Evolutionary conservation across 2,329 filamentous ascomycete genomes (phyloP).

Genomic region (Paecilomyces sp.): DNA sequence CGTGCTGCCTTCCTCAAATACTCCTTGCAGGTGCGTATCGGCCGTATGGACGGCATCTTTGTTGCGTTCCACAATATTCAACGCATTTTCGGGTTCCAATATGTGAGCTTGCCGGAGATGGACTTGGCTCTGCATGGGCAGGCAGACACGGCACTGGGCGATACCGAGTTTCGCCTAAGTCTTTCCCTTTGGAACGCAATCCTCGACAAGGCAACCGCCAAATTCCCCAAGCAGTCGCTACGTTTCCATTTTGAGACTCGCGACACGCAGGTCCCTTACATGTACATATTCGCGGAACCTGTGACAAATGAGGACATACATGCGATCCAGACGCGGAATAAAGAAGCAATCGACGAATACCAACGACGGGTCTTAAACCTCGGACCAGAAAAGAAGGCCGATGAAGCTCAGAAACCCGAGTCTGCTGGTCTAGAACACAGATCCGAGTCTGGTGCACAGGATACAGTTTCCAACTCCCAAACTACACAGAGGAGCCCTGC

Average conservation of each 20-base stretch:
- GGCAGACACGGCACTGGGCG: constrained; percentile 57
- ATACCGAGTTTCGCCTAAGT: constrained; percentile 79
- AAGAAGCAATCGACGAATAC: constrained; percentile 59
- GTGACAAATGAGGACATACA: constrained; percentile 66
- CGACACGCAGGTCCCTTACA: constrained; percentile 52
- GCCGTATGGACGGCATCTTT: constrained; percentile 97
- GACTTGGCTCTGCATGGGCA: constrained; percentile 84
- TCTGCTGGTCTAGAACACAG: not conserved
- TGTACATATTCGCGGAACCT: constrained; percentile 88
- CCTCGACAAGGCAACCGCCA: constrained; percentile 64
- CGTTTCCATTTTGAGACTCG: constrained; percentile 78
- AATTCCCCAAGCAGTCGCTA: constrained; percentile 67
- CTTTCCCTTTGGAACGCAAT: constrained; percentile 71
- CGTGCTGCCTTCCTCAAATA: constrained; percentile 93
- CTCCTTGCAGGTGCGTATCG: constrained; percentile 91
- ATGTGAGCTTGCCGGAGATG: constrained; percentile 80
- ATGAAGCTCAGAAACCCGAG: not conserved
- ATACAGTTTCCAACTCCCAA: not conserved
- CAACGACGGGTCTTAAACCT: constrained; percentile 46
- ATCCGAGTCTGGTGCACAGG: not conserved
- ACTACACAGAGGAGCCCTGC: not conserved
- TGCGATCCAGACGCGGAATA: constrained; percentile 62
- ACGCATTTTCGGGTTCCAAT: constrained; percentile 96
- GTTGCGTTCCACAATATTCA: constrained; percentile 93
- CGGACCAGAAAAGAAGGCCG: constrained; percentile 11